Base-by-base conservation (phyloP, 495 filamentous ascomycete species). In the Hyaloscypha variabilis region DNA sequence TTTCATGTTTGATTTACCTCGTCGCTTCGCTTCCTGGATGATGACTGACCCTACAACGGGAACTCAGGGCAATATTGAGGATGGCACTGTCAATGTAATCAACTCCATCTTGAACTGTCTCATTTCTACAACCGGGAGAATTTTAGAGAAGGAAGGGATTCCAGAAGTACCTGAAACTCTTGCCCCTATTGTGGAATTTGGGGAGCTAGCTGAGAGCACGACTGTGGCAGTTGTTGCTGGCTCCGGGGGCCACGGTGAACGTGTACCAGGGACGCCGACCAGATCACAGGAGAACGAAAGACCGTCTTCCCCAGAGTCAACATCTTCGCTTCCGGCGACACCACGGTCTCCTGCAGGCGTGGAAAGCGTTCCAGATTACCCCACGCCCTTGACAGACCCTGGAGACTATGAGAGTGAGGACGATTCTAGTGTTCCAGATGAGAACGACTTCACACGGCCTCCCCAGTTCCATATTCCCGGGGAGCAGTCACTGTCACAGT, bases 31-130 rank as follows among this genome's bases (percentile, higher is more conserved):
- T 46, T 46, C 39, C 14, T 46, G 39, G 39, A 46, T 46, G 39
- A 46, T 46, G 39, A 46, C 39, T 2, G 39, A 46, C 39, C 39
- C 39, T 0, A 46, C 39, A 46, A 46, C 39, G 39, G 39, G 39
- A 46, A 46, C 39, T 10, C 39, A 24, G 34, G 58, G 30, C 19
- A 60, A 42, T 31, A 60, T 60, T 60, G 58, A 60, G 34, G 31
- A 49, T 24, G 58, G 58, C 58, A 60, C 36, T 21, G 36, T 60
- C 25, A 60, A 60, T 49, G 58, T 60, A 0, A 19, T 60, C 58
- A 60, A 60, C 28, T 60, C 58, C 58, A 60, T 60, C 58, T 60
- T 60, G 58, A 60, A 60, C 36, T 60, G 58, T 60, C 36, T 49
- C 21, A 46, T 60, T 60, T 49, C 58, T 46, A 60, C 58, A 60